phyloP scores from a whole-genome alignment of 257 asterid genomes.

The Parsonsia alboflavescens region DNA sequence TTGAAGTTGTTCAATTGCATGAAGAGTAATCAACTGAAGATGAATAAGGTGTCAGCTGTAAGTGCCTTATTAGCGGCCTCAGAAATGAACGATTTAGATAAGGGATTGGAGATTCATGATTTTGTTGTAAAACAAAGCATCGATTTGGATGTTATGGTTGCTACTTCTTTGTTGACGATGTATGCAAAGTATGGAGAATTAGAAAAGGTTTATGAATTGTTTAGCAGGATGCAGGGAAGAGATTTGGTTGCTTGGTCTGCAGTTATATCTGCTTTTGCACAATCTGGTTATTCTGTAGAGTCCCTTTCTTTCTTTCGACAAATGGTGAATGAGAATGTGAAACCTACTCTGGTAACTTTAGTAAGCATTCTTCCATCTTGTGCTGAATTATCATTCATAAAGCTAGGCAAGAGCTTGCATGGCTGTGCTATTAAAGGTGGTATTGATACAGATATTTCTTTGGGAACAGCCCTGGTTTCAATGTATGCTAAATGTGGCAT shows the following conservation, averaged over 20 bases:
- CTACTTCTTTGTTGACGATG: constrained; percentile 39
- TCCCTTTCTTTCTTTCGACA: constrained; percentile 31
- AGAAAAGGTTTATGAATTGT: constrained; percentile 29
- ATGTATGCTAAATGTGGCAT: constrained; percentile 37
- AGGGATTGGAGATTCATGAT: constrained; percentile 32
- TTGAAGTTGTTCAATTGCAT: constrained; percentile 26
- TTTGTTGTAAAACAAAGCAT: constrained; percentile 22
- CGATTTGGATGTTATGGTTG: constrained; percentile 26
- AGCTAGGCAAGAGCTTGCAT: constrained; percentile 36
- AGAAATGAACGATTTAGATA: constrained; percentile 30
- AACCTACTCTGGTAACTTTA: constrained; percentile 30
- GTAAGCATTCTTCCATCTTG: constrained; percentile 39
- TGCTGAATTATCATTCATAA: constrained; percentile 23
- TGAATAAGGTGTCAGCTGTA: constrained; percentile 31
- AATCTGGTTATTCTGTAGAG: constrained; percentile 36
- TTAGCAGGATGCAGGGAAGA: constrained; percentile 22
- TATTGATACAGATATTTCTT: constrained; percentile 27
- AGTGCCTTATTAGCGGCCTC: constrained; percentile 33
- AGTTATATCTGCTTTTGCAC: constrained; percentile 40
- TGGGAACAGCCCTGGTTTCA: constrained; percentile 39
- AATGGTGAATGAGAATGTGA: constrained; percentile 31
- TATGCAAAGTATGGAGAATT: constrained; percentile 35
- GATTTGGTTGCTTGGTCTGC: constrained; percentile 45
- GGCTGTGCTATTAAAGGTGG: constrained; percentile 31
- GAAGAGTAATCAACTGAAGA: constrained; percentile 17